Evolutionary conservation across 768 basidiomycete genomes (phyloP).

Genomic region (Mycena venus): DNA sequence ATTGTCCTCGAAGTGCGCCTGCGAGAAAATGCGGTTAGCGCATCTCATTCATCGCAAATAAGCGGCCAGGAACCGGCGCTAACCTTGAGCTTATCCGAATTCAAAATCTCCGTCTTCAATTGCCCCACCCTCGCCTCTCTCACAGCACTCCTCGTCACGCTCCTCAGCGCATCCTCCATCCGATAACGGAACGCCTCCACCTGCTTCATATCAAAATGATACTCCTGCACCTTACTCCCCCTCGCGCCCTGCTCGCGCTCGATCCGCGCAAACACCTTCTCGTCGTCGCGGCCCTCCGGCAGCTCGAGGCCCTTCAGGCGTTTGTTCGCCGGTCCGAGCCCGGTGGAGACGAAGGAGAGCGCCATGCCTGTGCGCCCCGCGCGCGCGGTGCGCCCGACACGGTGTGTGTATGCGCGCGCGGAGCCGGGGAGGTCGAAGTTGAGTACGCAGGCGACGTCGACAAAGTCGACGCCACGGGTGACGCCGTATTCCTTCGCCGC

Average conservation of each 20-base stretch:
- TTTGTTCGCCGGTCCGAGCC: conserved; percentile 72
- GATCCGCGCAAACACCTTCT: conserved; percentile 81
- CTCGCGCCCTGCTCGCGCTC: conserved; percentile 78
- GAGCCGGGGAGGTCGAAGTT: conserved; percentile 98
- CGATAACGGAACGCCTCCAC: conserved; percentile 98
- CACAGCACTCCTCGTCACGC: conserved; percentile 88
- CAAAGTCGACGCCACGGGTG: conserved; percentile 95
- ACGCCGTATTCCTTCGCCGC: conserved; percentile 85
- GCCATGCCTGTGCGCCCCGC: conserved; percentile 95
- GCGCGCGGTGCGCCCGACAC: conserved; percentile 96
- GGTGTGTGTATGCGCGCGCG: conserved; percentile 91
- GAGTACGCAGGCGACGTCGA: conserved; percentile 96
- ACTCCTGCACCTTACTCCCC: conserved; percentile 82
- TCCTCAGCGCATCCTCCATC: conserved; percentile 95
- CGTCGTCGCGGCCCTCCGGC: conserved; percentile 73
- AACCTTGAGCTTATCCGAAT: conserved; percentile 98
- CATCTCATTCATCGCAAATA: neutral
- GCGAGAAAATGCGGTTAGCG: conserved; percentile 14
- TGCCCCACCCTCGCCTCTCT: conserved; percentile 95
- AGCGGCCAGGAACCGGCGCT: conserved; percentile 28
- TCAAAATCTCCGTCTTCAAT: conserved; percentile 91
- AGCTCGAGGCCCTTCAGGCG: conserved; percentile 46
- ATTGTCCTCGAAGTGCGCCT: conserved; percentile 99
- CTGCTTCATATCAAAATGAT: conserved; percentile 94
- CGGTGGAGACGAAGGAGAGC: conserved; percentile 87